These are phyloP conservation scores for Pyrenula massariospora DNA, from an alignment of 495 filamentous ascomycete species.

Conservation along the genomic window DNA sequence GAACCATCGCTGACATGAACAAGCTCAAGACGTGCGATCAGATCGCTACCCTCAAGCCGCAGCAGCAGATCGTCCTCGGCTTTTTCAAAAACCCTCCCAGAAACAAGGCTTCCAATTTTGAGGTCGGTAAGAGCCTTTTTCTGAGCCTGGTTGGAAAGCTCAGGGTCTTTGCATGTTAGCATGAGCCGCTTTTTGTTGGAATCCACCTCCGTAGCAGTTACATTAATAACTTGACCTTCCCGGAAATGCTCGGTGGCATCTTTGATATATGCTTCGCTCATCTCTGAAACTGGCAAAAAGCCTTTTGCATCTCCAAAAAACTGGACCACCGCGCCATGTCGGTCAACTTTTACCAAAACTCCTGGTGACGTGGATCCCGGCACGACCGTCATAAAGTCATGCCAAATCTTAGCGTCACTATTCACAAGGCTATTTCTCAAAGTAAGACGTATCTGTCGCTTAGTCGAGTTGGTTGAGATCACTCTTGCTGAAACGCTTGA, in stretches of 20 bases:
- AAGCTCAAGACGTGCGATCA: conserved; percentile 64
- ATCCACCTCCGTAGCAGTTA: conserved; percentile 72
- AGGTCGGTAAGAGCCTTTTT: conserved; percentile 62
- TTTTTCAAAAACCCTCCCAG: conserved; percentile 75
- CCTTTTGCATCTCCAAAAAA: conserved; percentile 77
- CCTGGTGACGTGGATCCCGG: conserved; percentile 67
- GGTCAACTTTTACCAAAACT: conserved; percentile 68
- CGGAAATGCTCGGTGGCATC: conserved; percentile 84
- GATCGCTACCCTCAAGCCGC: conserved; percentile 54
- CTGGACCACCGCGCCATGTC: conserved; percentile 76
- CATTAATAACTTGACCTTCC: conserved; percentile 78
- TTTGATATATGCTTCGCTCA: conserved; percentile 93
- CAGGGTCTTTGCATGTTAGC: conserved; percentile 87
- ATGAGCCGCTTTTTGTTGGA: conserved; percentile 55
- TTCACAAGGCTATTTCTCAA: conserved; percentile 91
- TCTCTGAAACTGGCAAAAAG: conserved; percentile 85
- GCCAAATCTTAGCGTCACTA: conserved; percentile 64
- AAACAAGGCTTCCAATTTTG: conserved; percentile 56
- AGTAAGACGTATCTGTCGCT: conserved; percentile 73
- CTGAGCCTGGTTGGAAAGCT: conserved; percentile 60
- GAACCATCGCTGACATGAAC: conserved; percentile 78
- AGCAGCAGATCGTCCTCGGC: conserved; percentile 66
- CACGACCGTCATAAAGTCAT: conserved; percentile 56
- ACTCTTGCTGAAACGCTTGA: conserved; percentile 73
- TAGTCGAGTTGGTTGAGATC: conserved; percentile 64